Evolutionary conservation across 768 basidiomycete species (phyloP), one percentile per base, ranked within the genome.

Genomic region (Coprinopsis sp.): DNA sequence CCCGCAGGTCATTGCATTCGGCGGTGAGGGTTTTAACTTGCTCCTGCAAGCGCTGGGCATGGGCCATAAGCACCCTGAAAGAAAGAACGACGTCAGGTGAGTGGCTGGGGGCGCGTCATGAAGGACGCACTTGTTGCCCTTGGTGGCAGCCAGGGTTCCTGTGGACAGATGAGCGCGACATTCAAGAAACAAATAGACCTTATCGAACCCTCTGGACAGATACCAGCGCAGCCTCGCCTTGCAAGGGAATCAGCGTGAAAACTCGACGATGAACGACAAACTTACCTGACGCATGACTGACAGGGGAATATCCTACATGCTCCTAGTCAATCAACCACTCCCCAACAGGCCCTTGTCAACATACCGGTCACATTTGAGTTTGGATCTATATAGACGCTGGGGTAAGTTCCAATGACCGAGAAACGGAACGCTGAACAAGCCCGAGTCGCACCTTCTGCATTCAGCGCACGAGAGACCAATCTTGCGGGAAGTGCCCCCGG

Each of bases 331-430:
- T n/a, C n/a, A n/a, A n/a, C n/a, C n/a, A n/a, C 19, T 7, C 27
- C 27, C 27, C 14, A 19, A 28, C 16, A 30, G 23, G 33, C 16
- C 28, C 11, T 16, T 31, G 44, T 18, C 16, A 7, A 43, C 60
- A 25, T 34, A 68, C 61, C 78, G 66, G 56, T 78, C 76, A 51
- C 78, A 79, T 58, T 74, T 78, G 33, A 79, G 62, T 58, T 79
- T 79, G 19, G 77, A 77, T 52, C 77, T 69, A 23, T 33, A 48
- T 12, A 45, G 33, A 42, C 43, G 38, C 34, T 24, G 14, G 30
- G 37, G 14, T 51, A 21, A 34, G 30, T 31, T 19, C 40, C 25
- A 31, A 18, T 18, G 38, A 13, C 23, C 24, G 18, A n/a, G 43
- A 14, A 33, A 25, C 12, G 27, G n/a, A 24, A n/a, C n/a, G 36